Evolutionary conservation across 2,329 filamentous ascomycete species (phyloP).

Genomic region (Capronia epimyces): DNA sequence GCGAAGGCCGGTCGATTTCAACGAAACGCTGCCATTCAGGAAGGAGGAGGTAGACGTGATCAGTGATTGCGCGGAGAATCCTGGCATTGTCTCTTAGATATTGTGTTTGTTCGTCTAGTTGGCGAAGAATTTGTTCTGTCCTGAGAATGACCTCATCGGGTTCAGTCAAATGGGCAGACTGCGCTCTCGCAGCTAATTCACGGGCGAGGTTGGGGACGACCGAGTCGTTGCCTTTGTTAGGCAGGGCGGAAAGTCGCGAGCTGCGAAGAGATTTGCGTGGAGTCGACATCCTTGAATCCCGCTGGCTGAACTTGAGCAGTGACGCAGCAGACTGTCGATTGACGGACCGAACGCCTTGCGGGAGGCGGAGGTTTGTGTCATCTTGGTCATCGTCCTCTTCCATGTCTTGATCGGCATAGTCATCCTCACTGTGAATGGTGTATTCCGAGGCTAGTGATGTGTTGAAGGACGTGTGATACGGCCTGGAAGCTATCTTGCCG

Average conservation of each 20-base stretch:
- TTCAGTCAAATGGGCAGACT: conserved; percentile 60
- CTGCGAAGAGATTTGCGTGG: conserved; percentile 13
- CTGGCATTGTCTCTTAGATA: conserved; percentile 33
- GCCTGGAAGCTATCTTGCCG: conserved; percentile 7
- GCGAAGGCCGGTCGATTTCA: conserved; percentile 35
- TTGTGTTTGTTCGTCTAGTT: conserved; percentile 52
- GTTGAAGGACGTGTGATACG: conserved; percentile 15
- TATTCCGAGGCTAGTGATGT: conserved; percentile 10
- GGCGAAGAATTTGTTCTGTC: conserved; percentile 66
- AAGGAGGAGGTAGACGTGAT: conserved; percentile 19
- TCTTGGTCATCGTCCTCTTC: conserved; percentile 40
- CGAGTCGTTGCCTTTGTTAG: conserved; percentile 49
- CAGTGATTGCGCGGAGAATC: conserved; percentile 23
- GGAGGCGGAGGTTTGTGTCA: conserved; percentile 27
- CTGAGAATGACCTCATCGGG: conserved; percentile 64
- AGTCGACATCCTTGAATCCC: conserved; percentile 35
- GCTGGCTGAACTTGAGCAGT: conserved; percentile 39
- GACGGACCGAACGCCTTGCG: conserved; percentile 10
- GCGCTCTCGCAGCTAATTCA: conserved; percentile 56
- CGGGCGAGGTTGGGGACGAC: conserved; percentile 67
- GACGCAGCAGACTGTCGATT: conserved; percentile 16
- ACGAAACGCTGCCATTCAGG: conserved; percentile 32
- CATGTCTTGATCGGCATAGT: conserved; percentile 17
- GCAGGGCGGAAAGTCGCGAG: conserved; percentile 28
- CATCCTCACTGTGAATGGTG: conserved; percentile 11